Conservation (phyloP, 129 eudicot species). For the Flaveria robusta region DNA sequence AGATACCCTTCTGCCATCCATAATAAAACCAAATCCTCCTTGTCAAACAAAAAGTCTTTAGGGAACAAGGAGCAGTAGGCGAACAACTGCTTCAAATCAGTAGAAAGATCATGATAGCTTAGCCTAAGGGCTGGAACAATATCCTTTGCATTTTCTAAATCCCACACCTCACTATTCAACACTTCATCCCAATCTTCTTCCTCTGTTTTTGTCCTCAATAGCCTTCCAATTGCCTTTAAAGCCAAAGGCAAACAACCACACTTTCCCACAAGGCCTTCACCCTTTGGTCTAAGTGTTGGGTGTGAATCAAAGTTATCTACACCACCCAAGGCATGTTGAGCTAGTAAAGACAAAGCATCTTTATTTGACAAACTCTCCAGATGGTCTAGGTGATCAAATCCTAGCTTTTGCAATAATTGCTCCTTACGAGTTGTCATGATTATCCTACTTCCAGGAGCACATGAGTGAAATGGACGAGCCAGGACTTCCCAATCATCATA, state of each 20-base stretch:
- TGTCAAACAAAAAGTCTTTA: conserved; percentile 11
- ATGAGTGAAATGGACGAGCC: conserved; percentile 25
- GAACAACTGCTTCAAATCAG: neutral
- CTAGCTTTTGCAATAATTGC: conserved; percentile 18
- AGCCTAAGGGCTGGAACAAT: conserved; percentile 12
- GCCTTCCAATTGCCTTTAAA: conserved; percentile 30
- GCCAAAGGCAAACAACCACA: conserved; percentile 42
- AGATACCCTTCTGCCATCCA: conserved; percentile 17
- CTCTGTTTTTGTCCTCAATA: conserved; percentile 22
- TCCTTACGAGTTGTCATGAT: conserved; percentile 47
- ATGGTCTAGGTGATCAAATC: conserved; percentile 29
- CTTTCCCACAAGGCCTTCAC: conserved; percentile 29
- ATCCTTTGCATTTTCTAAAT: neutral
- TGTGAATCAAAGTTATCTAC: conserved; percentile 18
- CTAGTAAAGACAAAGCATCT: conserved; percentile 33
- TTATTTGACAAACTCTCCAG: conserved; percentile 20
- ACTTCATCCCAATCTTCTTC: conserved; percentile 12
- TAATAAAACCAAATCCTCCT: neutral
- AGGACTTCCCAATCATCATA: conserved; percentile 33
- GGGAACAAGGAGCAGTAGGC: conserved; percentile 17
- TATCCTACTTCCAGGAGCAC: conserved; percentile 47
- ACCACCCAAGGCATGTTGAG: conserved; percentile 41
- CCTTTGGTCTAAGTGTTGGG: conserved; percentile 20
- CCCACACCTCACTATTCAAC: neutral
- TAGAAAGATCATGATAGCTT: conserved; percentile 9